Base-by-base conservation (phyloP, 2,329 filamentous ascomycete genomes). In the Sarocladiaceae sp. region DNA sequence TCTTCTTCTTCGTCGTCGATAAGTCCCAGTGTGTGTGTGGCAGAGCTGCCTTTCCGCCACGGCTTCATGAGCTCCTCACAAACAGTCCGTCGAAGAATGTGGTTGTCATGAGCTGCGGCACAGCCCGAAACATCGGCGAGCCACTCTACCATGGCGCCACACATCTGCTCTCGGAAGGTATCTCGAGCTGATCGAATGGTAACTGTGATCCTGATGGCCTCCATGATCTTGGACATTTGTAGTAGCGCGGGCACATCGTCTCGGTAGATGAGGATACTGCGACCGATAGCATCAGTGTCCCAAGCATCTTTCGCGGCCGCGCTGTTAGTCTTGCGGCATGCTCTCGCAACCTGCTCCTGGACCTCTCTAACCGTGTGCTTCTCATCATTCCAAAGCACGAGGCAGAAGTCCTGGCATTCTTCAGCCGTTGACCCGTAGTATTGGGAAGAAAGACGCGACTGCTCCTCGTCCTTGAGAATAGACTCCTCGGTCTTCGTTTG, bases 131-230 rank as follows among this genome's bases (percentile, higher is more conserved):
- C 95, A 67, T 99, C 95, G 50, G 86, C 81, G 18, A 99, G 79
- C 95, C 95, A 99, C 61, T 97, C 92, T 51, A 99, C 87, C 55
- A 99, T 93, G 15, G 91, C 90, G n/a, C 89, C 91, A 61, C 92
- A 97, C 95, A 99, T 99, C 66, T 97, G 89, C 66, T 99, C 94
- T 54, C 94, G 82, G 71, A 97, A 99, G 0, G 91, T 97, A 69
- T 99, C 94, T 60, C 95, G 82, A 4, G 94, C 84, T 10, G 93
- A 96, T 40, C 94, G 84, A 55, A 99, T 91, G 1, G 94, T 99
- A 47, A 97, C 90, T 0, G 94, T 97, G 53, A 99, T 84, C 65
- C 96, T 92, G 67, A 99, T 97, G 55, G 96, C 86, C 69, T 99
- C 94, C 58, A 99, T 88, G 20, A 94, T 85, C 57, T 83, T 87